Evolutionary conservation across 345 rosid species (phyloP).

Genomic region (Citrus inodora): DNA sequence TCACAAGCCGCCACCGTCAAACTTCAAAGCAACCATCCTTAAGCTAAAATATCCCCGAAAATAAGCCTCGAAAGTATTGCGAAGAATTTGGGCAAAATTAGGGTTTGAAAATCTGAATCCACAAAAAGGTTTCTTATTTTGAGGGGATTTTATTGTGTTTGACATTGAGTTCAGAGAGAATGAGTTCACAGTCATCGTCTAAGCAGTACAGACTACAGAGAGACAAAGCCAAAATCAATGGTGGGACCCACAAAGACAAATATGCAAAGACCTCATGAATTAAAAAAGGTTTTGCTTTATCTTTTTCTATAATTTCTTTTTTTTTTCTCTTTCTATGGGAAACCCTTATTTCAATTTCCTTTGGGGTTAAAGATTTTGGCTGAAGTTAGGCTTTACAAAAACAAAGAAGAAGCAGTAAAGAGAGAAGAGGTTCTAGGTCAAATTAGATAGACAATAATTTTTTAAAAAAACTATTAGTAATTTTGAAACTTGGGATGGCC

Average conservation of each 20-base stretch:
- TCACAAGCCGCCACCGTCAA: too few relatives aligned
- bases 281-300: conserved; percentile 36
- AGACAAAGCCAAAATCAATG: conserved; percentile 51
- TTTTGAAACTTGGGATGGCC: too few relatives aligned
- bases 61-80: too few relatives aligned
- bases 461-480: not conserved
- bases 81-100: too few relatives aligned
- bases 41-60: too few relatives aligned
- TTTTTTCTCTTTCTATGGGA: not conserved
- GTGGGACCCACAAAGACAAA: conserved; percentile 46
- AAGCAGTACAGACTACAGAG: conserved; percentile 40
- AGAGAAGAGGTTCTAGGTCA: conserved; percentile 47
- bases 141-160: too few relatives aligned
- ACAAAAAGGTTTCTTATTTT: too few relatives aligned
- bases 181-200: not conserved
- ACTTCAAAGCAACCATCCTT: too few relatives aligned
- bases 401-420: conserved; percentile 46
- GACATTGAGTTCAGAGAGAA: conserved; percentile 42
- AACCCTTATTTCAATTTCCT: not conserved
- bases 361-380: conserved; percentile 35
- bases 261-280: conserved; percentile 34
- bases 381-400: conserved; percentile 49
- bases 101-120: too few relatives aligned
- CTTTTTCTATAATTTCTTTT: not conserved
- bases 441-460: conserved; percentile 32